phyloP scores from a whole-genome alignment of 78 protist genomes.

The Andalucia godoyi region DNA sequence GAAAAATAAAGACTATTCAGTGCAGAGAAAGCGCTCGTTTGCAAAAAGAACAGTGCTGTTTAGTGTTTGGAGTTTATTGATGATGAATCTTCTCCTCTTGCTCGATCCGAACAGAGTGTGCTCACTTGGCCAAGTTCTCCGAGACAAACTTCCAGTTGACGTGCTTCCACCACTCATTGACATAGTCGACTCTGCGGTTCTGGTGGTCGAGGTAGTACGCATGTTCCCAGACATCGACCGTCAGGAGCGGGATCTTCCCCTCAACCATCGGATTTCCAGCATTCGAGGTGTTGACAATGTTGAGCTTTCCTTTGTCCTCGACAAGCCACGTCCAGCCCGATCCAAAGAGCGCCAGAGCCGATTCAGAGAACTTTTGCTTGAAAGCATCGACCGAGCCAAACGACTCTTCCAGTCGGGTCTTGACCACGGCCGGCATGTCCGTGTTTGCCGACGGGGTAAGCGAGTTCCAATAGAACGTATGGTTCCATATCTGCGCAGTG shows the following conservation, averaged over 20 bases:
- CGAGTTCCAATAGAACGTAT: conserved; percentile 51
- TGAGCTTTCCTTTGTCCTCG: background rate
- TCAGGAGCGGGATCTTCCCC: conserved; percentile 21
- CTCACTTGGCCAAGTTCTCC: no score
- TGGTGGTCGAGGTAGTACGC: conserved; percentile 65
- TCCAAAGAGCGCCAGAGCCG: conserved; percentile 30
- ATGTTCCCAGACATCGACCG: conserved; percentile 66
- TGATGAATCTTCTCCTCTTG: no score
- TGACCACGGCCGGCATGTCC: conserved; percentile 1
- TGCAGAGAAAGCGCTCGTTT: no score
- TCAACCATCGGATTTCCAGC: conserved; percentile 27
- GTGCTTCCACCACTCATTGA: conserved; percentile 45
- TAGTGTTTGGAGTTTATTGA: no score
- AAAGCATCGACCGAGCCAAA: conserved; percentile 34
- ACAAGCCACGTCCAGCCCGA: conserved; percentile 64
- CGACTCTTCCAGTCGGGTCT: background rate
- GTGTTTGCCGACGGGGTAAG: conserved; percentile 20
- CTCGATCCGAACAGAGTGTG: no score
- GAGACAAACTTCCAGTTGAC: conserved; percentile 57
- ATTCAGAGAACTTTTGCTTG: conserved; percentile 20
- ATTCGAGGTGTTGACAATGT: background rate
- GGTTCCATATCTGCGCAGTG: conserved; percentile 59
- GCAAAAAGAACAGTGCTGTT: no score
- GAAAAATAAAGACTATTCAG: no score
- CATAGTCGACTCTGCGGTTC: conserved; percentile 34